Base-by-base conservation (phyloP, 2,329 filamentous ascomycete species). In the Fusarium nisikadoi region DNA sequence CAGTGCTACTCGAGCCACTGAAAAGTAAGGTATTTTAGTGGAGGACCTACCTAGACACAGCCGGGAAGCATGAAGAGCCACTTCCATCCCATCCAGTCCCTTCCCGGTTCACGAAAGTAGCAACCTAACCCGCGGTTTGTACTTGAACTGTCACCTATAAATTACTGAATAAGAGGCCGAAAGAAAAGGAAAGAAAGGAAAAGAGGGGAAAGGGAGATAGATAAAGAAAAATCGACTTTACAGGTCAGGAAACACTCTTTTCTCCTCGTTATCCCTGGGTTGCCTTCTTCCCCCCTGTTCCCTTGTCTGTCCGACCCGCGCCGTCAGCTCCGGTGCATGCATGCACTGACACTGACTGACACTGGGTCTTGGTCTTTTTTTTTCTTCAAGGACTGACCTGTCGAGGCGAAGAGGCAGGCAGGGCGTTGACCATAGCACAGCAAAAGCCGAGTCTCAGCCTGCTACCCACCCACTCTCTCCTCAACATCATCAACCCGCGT, bases 401-500 rank as follows among this genome's bases (percentile, higher is more conserved):
- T 49, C 29, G 47, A 62, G 60, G 60, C 53, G 42, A 62, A 38
- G 65, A 68, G 52, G 63, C 42, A 67, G 43, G 38, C 65, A 68
- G 68, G 71, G 67, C 47, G 33, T 53, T 53, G 38, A 58, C 29
- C 60, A 63, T 61, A 63, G 60, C 36, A 63, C 49, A 45, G 52
- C 54, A 68, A 68, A 68, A 68, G 65, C 64, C 65, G 65, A 59
- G 65, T 71, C 68, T 68, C 54, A 63, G 64, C 68, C 68, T 50
- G 64, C 65, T 68, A 68, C 65, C 73, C 72, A 76, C 70, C 73
- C 67, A 72, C 73, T 72, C 68, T 72, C 71, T 65, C 64, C 62
- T 64, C 65, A 63, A 67, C 71, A 76, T 72, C 57, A 70, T 72
- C 77, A 79, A 57, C 36, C 68, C 79, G 80, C 80, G 79, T 80